Evolutionary conservation across 306 rosid genomes (phyloP), one percentile per base, ranked within the genome.

Genomic region (Pterocarpus santalinus): DNA sequence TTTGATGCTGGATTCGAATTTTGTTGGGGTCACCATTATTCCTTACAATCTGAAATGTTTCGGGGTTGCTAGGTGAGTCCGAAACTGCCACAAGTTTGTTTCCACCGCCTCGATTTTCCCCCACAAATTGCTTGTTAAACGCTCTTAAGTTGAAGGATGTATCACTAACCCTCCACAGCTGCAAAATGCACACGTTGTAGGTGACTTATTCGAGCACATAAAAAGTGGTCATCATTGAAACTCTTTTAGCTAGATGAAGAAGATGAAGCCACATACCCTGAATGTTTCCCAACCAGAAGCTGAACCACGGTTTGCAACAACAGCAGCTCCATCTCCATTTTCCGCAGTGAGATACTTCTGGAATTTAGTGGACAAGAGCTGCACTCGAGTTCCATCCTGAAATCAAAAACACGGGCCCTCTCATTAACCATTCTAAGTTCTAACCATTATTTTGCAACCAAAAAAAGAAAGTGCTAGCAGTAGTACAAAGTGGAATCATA

Each of bases 281-380:
- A 86, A 88, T 46, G 94, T 90, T 88, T 88, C 90, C 91, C 91
- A 88, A 62, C 72, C 86, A 58, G 86, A 84, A 70, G 90, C 83
- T 4, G 87, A 65, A 11, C 30, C 47, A 9, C 89, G 86, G 72
- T 88, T 88, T 5, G 90, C 80, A 22, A 88, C 83, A 67, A 88
- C 22, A 63, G 4, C 38, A 14, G 74, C 53, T 32, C 88, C 89
- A 0, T 1, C 28, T 22, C 28, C 28, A 22, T 22, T 22, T 22
- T 22, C 28, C 28, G 28, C 28, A 22, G 28, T 22, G 28, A 0
- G 28, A 22, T 22, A 22, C 28, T 22, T 22, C 28, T 22, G 28
- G 28, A 22, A 22, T 22, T 22, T 22, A 22, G 28, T 22, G 28
- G 28, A 22, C 28, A 22, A 22, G 28, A 22, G 28, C 28, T 22